Base-by-base conservation (phyloP, 805 yeast species). In the Ogataea polymorpha region DNA sequence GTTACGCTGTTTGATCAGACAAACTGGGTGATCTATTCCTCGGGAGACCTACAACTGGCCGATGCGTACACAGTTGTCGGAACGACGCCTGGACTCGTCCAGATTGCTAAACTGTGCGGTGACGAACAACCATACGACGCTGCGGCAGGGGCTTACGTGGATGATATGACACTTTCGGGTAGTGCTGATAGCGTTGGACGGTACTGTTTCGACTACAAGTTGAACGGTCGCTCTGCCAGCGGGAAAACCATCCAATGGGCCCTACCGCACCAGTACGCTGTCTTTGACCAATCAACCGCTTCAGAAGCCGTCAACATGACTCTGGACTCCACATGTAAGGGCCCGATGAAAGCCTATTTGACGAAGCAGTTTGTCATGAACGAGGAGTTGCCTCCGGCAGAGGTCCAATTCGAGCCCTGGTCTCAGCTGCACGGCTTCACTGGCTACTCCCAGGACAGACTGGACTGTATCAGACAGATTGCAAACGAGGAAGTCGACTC, bases 141-240 rank as follows among this genome's bases (percentile, higher is more conserved):
- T 31, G 78, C 84, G 15, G 90, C 93, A 29, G 95, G 95, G 29
- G 65, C 71, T 49, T 85, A 81, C 55, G 77, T 75, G 3, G 70
- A 72, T 2, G 70, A 68, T 24, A 58, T 71, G 17, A 69, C 67
- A 5, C 50, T 71, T 12, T 64, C 67, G 18, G 78, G 79, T 13
- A 48, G 58, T 11, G 67, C 68, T 3, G 36, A 45, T n/a, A 50
- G 61, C 2, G 55, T 48, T 5, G 71, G 68, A 18, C 45, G 58
- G 0, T 80, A 78, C 54, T 45, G 65, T 5, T 69, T 76, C 68
- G 28, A 70, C 43, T 39, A 72, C 59, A 43, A 65, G 51, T 32
- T 49, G 1, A 28, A 26, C 1, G 68, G 67, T 2, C 27, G 17
- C 0, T 53, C 63, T 6, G 7, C 14, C 0, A 47, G 54, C n/a